phyloP scores from a whole-genome alignment of 495 filamentous ascomycete genomes.

The Clohesyomyces aquaticus region DNA sequence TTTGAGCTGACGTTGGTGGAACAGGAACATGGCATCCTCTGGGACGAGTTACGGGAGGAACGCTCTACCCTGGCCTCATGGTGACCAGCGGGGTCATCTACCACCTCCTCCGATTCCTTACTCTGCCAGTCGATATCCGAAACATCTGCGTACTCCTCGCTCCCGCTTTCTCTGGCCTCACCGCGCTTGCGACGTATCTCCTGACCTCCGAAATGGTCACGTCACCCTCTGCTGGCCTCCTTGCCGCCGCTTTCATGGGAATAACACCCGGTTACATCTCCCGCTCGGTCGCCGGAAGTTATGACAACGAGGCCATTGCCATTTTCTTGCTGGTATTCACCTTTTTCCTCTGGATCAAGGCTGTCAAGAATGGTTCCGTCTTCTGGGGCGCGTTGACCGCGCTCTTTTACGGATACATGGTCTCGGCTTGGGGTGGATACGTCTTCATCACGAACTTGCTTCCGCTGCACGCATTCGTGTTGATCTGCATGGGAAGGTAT shows the following conservation, averaged over 20 bases:
- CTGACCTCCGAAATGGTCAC: constrained; percentile 95
- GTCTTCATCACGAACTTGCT: constrained; percentile 99
- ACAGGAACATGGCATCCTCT: constrained; percentile 98
- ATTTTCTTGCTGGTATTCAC: constrained; percentile 99
- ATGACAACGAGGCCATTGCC: constrained; percentile 99
- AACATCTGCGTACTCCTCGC: constrained; percentile 98
- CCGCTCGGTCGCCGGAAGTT: constrained; percentile 94
- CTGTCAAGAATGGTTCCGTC: constrained; percentile 90
- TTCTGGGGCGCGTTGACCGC: constrained; percentile 96
- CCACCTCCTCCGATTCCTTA: constrained; percentile 86
- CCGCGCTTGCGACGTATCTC: constrained; percentile 90
- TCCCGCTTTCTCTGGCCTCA: constrained; percentile 93
- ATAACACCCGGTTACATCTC: constrained; percentile 98
- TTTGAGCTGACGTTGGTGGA: constrained; percentile 21
- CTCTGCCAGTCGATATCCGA: constrained; percentile 95
- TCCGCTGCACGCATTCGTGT: constrained; percentile 91
- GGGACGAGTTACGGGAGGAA: constrained; percentile 97
- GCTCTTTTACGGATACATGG: constrained; percentile 99
- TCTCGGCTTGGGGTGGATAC: constrained; percentile 98
- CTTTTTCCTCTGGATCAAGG: constrained; percentile 99
- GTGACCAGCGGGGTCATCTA: constrained; percentile 98
- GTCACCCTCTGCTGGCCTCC: constrained; percentile 88
- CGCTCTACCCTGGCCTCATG: constrained; percentile 98
- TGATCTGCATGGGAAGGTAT: constrained; percentile 96
- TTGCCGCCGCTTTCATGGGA: constrained; percentile 95